Base-by-base conservation (phyloP, 768 basidiomycete genomes). In the Myochromella boudieri region DNA sequence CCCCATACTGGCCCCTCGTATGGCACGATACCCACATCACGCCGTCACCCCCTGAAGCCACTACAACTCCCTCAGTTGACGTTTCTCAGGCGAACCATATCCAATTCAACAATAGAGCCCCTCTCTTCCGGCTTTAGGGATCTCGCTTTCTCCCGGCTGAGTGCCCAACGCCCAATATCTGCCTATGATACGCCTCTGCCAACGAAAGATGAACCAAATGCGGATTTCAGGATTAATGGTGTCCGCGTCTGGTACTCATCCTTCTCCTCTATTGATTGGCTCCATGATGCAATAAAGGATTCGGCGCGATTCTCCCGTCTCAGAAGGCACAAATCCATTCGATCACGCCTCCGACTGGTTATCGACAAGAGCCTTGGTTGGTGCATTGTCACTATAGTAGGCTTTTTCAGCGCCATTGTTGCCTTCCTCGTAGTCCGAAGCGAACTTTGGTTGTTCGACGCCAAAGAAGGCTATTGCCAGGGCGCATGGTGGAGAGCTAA, bases 271-370 rank as follows among this genome's bases (percentile, higher is more conserved):
- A 87, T 95, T 46, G 94, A 97, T 66, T 97, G 95, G 95, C 72
- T 97, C 44, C 95, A 97, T 58, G 95, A 97, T 69, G 80, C 91
- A 31, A 91, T 97, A 71, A 95, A 97, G 65, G 92, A 95, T 60
- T 91, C 92, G 0, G 79, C 80, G 6, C 87, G 94, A 22, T 85
- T 87, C 53, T 79, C 85, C 26, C 77, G 80, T 40, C 73, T 95
- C 14, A 75, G 91, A 50, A 77, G 70, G 39, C 78, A 82, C 46
- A 84, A 80, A 56, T 90, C 93, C 1, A 14, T 84, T 26, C 80
- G 87, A 15, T 84, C 89, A 1, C 78, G 75, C 28, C 51, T 87
- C 24, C 76, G 76, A 17, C 78, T 87, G 22, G 67, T 71, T 8
- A 66, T 85, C 45, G 94, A 95, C 68, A 82, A 88, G 55, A 82